Percentiles rank a stretch among this genome's conserved stretches.
Conservation (phyloP, 768 basidiomycete species). For the Erythrobasidium yunnanense region DNA sequence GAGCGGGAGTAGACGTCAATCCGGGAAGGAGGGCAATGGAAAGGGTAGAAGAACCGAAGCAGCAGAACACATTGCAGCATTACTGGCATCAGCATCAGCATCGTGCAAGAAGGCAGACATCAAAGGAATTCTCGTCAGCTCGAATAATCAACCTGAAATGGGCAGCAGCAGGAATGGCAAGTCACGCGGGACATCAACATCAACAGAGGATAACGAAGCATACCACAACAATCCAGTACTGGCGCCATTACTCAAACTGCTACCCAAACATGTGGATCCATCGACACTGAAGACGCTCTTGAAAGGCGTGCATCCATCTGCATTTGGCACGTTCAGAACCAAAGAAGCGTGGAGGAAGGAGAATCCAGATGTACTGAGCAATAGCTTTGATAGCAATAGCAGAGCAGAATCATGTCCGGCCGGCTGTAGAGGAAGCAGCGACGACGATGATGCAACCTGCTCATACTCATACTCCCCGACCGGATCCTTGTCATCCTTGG, state of each 20-base stretch:
- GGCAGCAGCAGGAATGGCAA: background rate
- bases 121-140: no score
- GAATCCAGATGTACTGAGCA: slow-evolving; percentile 12
- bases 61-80: background rate
- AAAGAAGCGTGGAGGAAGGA: slow-evolving; percentile 25
- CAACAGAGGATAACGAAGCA: background rate
- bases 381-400: background rate
- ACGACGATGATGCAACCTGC: background rate
- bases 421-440: background rate
- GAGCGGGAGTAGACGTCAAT: background rate
- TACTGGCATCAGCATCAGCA: background rate
- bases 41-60: background rate
- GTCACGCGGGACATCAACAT: background rate
- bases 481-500: background rate
- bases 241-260: slow-evolving; percentile 12
- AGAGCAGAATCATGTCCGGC: slow-evolving; percentile 10
- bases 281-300: background rate
- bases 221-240: background rate
- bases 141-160: no score
- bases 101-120: background rate
- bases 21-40: background rate
- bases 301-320: slow-evolving; percentile 11
- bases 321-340: slow-evolving; percentile 19
- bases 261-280: slow-evolving; percentile 16
- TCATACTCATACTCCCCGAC: background rate